phyloP scores from a whole-genome alignment of 2,329 filamentous ascomycete species.

The Fusarium zealandicum region DNA sequence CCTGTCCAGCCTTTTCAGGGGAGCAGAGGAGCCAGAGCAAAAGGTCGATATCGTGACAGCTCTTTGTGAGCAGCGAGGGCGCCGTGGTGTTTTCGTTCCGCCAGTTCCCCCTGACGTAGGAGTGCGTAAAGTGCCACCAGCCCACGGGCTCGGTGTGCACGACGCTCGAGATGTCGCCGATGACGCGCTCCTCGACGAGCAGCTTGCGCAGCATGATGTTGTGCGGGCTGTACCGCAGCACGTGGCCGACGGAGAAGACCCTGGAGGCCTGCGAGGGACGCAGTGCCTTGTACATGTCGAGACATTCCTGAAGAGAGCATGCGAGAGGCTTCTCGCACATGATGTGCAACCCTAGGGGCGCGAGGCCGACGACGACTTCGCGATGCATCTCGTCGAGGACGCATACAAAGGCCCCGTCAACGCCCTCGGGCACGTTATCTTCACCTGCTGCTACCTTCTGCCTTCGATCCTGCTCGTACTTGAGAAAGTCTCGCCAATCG shows the following conservation, averaged over 20 bases:
- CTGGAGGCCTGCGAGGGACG: constrained; percentile 43
- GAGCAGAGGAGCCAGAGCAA: constrained; percentile 90
- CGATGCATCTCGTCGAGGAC: constrained; percentile 90
- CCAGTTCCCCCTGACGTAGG: constrained; percentile 94
- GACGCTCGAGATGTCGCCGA: constrained; percentile 85
- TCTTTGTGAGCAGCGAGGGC: constrained; percentile 89
- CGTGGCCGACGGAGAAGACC: constrained; percentile 92
- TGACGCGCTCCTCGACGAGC: constrained; percentile 74
- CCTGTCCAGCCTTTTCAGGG: constrained; percentile 57
- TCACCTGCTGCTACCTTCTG: constrained; percentile 58
- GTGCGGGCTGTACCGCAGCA: constrained; percentile 90
- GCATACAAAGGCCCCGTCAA: constrained; percentile 69
- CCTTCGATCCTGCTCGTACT: constrained; percentile 72
- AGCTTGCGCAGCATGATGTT: constrained; percentile 85
- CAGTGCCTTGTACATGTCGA: constrained; percentile 73
- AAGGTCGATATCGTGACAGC: constrained; percentile 95
- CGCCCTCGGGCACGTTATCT: constrained; percentile 55
- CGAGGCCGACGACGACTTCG: constrained; percentile 78
- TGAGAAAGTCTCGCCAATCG: constrained; percentile 78
- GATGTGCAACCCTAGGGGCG: constrained; percentile 76
- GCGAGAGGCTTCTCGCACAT: constrained; percentile 96
- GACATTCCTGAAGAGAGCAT: constrained; percentile 78
- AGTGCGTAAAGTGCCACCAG: constrained; percentile 95
- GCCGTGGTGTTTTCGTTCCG: constrained; percentile 78
- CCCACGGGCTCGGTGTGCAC: constrained; percentile 95